Base-by-base conservation (phyloP, 352 stramenopile species). In the Globisporangium paddicum region DNA sequence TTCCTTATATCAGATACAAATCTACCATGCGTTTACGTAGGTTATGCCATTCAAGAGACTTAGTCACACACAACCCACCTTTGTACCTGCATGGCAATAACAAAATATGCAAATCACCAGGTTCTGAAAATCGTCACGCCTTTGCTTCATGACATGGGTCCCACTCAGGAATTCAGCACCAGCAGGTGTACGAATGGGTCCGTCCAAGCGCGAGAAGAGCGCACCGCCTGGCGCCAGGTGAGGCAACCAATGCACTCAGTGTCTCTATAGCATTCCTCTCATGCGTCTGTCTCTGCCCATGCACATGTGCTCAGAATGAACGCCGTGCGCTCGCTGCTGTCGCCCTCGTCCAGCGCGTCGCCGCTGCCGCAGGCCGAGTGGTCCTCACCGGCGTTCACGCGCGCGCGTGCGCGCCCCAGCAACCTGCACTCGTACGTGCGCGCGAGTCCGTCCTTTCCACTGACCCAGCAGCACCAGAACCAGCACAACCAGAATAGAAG, bases 321-420 rank as follows among this genome's bases (percentile, higher is more conserved):
- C 34, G 55, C 60, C 2, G 62, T 61, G 21, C 62, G 65, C 4
- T 58, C 61, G 11, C 44, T 76, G 32, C 47, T 76, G 32, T 58
- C 44, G 6, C 66, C 62, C 9, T 62, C 60, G 6, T 46, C 52
- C 35, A 55, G 32, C 41, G 28, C 42, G 13, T 21, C 55, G 8
- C 19, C 28, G 53, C 3, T 19, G 5, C 32, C 45, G 32, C 44
- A 62, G 21, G 55, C 55, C 16, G 63, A 62, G 49, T 80, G 71
- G 69, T 64, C 79, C 10, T 75, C 77, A 3, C 71, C 71, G 3
- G 69, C 66, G 23, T 73, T 61, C 48, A 68, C 76, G 13, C 77
- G 72, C 8, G 58, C 65, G 14, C 66, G 75, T 6, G 66, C 68
- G 0, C 72, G 78, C 0, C 76, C 76, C 2, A 87, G 75, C 51